phyloP scores from a whole-genome alignment of 1,284 basidiomycete species.

The Malassezia restricta region DNA sequence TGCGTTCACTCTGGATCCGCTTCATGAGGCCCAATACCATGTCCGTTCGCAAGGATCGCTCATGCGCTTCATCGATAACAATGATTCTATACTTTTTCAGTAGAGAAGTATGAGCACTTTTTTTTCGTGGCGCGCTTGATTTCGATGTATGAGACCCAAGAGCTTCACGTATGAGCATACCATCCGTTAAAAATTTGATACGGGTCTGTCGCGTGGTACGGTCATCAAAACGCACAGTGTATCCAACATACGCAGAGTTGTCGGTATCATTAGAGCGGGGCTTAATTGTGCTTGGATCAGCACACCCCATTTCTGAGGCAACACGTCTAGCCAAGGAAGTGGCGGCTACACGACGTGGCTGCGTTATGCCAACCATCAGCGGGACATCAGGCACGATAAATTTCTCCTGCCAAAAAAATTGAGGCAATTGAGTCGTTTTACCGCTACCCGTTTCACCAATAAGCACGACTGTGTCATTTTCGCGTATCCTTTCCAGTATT shows the following conservation, averaged over 20 bases:
- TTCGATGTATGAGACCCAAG: conserved; percentile 49
- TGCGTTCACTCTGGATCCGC: conserved; percentile 46
- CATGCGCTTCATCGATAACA: conserved; percentile 93
- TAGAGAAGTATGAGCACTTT: conserved; percentile 38
- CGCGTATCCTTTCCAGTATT: conserved; percentile 41
- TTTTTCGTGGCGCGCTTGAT: background rate
- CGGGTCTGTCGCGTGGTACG: conserved; percentile 57
- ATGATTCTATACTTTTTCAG: conserved; percentile 75
- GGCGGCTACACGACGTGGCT: conserved; percentile 84
- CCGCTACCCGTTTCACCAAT: conserved; percentile 95
- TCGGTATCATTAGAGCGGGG: background rate
- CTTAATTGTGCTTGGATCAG: conserved; percentile 21
- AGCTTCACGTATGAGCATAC: conserved; percentile 85
- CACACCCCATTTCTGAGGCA: conserved; percentile 63
- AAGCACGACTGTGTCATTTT: conserved; percentile 77
- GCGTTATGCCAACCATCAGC: conserved; percentile 53
- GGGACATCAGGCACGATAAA: conserved; percentile 11
- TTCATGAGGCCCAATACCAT: conserved; percentile 83
- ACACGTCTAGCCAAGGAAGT: conserved; percentile 83
- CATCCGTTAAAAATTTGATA: conserved; percentile 92
- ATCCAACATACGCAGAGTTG: conserved; percentile 58
- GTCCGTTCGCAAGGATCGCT: conserved; percentile 85
- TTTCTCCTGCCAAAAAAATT: conserved; percentile 61
- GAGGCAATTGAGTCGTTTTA: conserved; percentile 62
- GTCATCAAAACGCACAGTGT: conserved; percentile 92